Evolutionary conservation across 441 rosid species (phyloP).

Genomic region (Brassica hybrid): DNA sequence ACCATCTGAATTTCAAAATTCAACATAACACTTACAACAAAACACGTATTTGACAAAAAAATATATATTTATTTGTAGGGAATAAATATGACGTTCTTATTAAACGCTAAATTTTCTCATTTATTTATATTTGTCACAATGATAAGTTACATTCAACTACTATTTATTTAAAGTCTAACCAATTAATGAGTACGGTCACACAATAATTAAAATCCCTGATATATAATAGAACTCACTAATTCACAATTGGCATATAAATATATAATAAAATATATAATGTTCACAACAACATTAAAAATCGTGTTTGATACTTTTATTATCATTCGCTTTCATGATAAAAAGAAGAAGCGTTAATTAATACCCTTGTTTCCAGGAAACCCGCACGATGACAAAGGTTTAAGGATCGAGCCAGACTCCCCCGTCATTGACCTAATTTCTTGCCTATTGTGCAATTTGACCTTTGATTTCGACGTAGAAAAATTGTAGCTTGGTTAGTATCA

Average conservation of each 20-base stretch:
- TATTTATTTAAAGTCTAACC: conserved; percentile 32
- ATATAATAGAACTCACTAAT: not conserved
- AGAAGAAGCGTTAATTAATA: not conserved
- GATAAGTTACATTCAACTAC: conserved; percentile 27
- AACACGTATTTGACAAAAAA: conserved; percentile 32
- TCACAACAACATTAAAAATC: conserved; percentile 15
- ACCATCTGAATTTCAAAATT: not conserved
- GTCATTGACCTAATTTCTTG: conserved; percentile 16
- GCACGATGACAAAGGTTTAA: conserved; percentile 12
- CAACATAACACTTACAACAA: conserved; percentile 25
- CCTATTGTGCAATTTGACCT: not conserved
- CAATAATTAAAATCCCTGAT: conserved; percentile 21
- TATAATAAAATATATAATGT: conserved; percentile 3
- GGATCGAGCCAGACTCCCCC: not conserved
- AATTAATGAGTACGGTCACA: conserved; percentile 28
- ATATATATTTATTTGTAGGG: not conserved
- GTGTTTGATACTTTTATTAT: conserved; percentile 18
- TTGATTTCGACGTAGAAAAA: not conserved
- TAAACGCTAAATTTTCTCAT: conserved; percentile 25
- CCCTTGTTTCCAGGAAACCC: conserved; percentile 21
- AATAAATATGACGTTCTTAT: not conserved
- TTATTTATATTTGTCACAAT: conserved; percentile 34
- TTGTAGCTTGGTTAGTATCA: not conserved
- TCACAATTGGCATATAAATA: conserved; percentile 17
- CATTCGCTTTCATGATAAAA: not conserved